phyloP scores from a whole-genome alignment of 1,284 basidiomycete species.

The Athelia psychrophila region DNA sequence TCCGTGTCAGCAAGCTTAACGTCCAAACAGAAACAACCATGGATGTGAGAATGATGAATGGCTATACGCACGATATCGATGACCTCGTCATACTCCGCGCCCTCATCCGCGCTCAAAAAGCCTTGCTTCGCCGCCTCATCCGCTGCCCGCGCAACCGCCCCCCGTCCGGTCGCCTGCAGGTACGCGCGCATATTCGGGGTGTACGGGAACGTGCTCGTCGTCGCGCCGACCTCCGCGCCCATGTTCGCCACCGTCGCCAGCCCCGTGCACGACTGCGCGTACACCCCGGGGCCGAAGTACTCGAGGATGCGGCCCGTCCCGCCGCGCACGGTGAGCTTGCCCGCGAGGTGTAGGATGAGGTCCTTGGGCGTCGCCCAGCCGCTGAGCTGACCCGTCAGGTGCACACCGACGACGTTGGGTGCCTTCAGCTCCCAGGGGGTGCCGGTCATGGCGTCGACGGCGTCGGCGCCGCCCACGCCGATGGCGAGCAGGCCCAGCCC shows the following conservation, averaged over 20 bases:
- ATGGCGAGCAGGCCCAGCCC: constrained; percentile 98
- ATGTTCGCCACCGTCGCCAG: constrained; percentile 96
- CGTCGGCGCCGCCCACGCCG: constrained; percentile 98
- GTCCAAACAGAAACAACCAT: background rate
- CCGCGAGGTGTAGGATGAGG: constrained; percentile 92
- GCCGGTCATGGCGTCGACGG: constrained; percentile 97
- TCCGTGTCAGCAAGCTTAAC: background rate
- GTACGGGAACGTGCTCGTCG: constrained; percentile 97
- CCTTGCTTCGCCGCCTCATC: constrained; percentile 80
- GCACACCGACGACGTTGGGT: constrained; percentile 87
- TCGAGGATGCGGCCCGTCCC: constrained; percentile 97
- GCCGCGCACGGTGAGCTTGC: constrained; percentile 92
- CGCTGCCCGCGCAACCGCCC: constrained; percentile 85
- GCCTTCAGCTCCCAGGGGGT: constrained; percentile 99
- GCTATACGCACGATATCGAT: constrained; percentile 86
- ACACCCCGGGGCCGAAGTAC: constrained; percentile 96
- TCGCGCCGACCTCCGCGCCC: constrained; percentile 99
- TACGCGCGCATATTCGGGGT: constrained; percentile 88
- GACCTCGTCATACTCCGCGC: constrained; percentile 94
- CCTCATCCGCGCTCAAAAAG: constrained; percentile 83
- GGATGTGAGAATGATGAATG: background rate
- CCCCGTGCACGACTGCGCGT: constrained; percentile 91
- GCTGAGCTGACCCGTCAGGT: constrained; percentile 84
- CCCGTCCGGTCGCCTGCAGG: constrained; percentile 87
- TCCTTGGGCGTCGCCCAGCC: constrained; percentile 98